A percentile compares a stretch with the other conserved stretches of the same genome.
These are phyloP conservation scores for Trichoderma koningiopsis DNA, from an alignment of 2,329 filamentous ascomycete genomes.

Conservation along the genomic window DNA sequence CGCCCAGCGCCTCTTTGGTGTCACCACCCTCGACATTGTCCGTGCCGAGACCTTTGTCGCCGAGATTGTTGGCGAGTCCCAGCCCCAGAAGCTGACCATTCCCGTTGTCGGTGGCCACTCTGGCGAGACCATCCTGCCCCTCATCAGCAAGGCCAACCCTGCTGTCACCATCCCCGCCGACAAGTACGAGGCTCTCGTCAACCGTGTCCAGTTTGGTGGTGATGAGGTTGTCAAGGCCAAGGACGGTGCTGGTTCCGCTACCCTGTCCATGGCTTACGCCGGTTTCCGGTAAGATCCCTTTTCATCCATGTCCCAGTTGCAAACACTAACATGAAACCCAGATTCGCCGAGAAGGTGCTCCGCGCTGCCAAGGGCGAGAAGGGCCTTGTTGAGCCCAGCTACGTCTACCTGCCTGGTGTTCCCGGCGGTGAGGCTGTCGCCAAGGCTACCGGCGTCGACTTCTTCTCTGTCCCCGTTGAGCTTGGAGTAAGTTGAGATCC, in stretches of 20 bases:
- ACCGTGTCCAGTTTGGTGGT: slow-evolving; percentile 97
- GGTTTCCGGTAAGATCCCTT: slow-evolving; percentile 72
- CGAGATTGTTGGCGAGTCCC: slow-evolving; percentile 77
- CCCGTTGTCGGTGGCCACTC: slow-evolving; percentile 97
- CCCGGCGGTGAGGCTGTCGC: slow-evolving; percentile 82
- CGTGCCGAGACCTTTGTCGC: slow-evolving; percentile 96
- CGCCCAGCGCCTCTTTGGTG: slow-evolving; percentile 93
- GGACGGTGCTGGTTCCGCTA: slow-evolving; percentile 86
- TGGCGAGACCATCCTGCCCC: slow-evolving; percentile 94
- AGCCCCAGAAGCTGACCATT: slow-evolving; percentile 80
- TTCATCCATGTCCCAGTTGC: background rate
- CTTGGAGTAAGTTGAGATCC: slow-evolving; percentile 74
- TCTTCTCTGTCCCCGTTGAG: slow-evolving; percentile 94
- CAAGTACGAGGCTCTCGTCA: slow-evolving; percentile 86
- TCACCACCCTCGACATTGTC: slow-evolving; percentile 97
- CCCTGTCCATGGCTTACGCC: slow-evolving; percentile 92
- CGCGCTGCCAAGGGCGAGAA: slow-evolving; percentile 87
- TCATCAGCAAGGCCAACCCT: slow-evolving; percentile 90
- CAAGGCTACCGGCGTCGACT: slow-evolving; percentile 83
- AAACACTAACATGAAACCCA: slow-evolving; percentile 37
- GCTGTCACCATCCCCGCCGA: slow-evolving; percentile 79
- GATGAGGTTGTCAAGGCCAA: slow-evolving; percentile 97
- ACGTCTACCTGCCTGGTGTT: slow-evolving; percentile 90
- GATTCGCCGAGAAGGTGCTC: slow-evolving; percentile 93
- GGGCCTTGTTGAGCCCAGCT: slow-evolving; percentile 92